These are phyloP conservation scores for Thelephora ganbajun DNA, from an alignment of 768 basidiomycete genomes.

Conservation along the genomic window DNA sequence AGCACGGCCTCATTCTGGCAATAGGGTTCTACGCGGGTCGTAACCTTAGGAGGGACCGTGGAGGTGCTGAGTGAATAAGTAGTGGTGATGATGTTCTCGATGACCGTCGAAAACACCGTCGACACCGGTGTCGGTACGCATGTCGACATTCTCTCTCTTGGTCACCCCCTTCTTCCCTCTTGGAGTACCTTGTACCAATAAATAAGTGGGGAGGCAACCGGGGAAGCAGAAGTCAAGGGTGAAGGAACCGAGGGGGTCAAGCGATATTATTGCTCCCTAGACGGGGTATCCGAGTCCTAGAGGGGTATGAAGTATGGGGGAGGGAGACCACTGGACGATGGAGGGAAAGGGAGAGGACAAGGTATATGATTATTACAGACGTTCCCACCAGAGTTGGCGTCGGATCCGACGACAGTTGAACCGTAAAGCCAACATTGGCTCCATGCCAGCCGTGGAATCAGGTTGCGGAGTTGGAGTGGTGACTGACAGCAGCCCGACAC, in stretches of 20 bases:
- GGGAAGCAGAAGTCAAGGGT: neutral
- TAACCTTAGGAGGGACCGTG: constrained; percentile 17
- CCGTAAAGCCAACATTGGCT: too few relatives aligned
- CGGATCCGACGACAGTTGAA: too few relatives aligned
- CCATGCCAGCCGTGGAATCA: too few relatives aligned
- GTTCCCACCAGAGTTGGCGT: too few relatives aligned
- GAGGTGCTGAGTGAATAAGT: constrained; percentile 23
- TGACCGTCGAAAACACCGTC: constrained; percentile 26
- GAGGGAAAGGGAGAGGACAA: too few relatives aligned
- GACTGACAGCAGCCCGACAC: too few relatives aligned
- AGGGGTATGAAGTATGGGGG: neutral
- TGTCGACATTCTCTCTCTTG: constrained; percentile 5
- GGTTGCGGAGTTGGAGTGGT: too few relatives aligned
- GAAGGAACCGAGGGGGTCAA: neutral
- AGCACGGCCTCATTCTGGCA: constrained; percentile 16
- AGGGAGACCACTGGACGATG: neutral
- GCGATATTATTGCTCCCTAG: neutral
- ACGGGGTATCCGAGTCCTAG: neutral
- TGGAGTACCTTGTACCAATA: neutral
- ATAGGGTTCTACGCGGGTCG: constrained; percentile 19
- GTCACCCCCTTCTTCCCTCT: neutral
- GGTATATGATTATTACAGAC: too few relatives aligned
- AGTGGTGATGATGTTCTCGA: constrained; percentile 21
- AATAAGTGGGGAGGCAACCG: neutral
- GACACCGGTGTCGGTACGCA: constrained; percentile 30